phyloP scores from a whole-genome alignment of 495 filamentous ascomycete genomes.

The Penicillium salamii region DNA sequence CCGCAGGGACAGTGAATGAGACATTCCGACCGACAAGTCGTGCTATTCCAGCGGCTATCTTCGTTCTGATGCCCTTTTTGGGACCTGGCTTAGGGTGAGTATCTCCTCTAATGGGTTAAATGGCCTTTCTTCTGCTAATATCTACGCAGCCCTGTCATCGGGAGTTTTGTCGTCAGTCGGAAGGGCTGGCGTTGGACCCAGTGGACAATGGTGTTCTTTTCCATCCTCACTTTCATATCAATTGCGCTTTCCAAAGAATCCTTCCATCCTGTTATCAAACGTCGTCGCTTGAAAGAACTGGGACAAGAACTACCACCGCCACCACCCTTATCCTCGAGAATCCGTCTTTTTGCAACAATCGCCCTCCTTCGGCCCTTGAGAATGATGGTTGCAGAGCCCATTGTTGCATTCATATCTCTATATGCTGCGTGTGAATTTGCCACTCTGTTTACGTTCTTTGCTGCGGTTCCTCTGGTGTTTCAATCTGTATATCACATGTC shows the following conservation, averaged over 20 bases:
- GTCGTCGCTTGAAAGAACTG: slow-evolving; percentile 44
- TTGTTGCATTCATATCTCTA: slow-evolving; percentile 58
- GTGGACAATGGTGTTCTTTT: slow-evolving; percentile 50
- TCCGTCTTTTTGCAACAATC: slow-evolving; percentile 52
- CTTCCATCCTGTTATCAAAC: slow-evolving; percentile 60
- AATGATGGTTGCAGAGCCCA: slow-evolving; percentile 66
- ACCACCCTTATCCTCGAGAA: slow-evolving; percentile 27
- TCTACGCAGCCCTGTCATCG: slow-evolving; percentile 57
- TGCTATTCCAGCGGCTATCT: slow-evolving; percentile 33
- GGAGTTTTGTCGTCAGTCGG: slow-evolving; percentile 56
- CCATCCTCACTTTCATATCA: slow-evolving; percentile 36
- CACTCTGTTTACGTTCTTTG: slow-evolving; percentile 65
- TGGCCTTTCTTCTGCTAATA: slow-evolving; percentile 27
- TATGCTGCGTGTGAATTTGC: slow-evolving; percentile 64
- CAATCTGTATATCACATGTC: slow-evolving; percentile 47
- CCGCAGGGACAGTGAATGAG: slow-evolving; percentile 47
- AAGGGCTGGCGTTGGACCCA: slow-evolving; percentile 64
- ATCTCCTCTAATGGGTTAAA: slow-evolving; percentile 2
- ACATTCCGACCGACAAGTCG: slow-evolving; percentile 30
- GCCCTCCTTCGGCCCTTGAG: slow-evolving; percentile 57
- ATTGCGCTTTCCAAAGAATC: slow-evolving; percentile 48
- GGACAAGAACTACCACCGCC: slow-evolving; percentile 35
- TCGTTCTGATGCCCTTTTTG: slow-evolving; percentile 38
- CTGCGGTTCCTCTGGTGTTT: slow-evolving; percentile 58
- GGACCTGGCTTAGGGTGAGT: slow-evolving; percentile 37